A percentile compares a stretch with the other conserved stretches of the same genome.
Evolutionary conservation across 2,329 filamentous ascomycete genomes (phyloP).

Genomic region (Fusarium clavum): DNA sequence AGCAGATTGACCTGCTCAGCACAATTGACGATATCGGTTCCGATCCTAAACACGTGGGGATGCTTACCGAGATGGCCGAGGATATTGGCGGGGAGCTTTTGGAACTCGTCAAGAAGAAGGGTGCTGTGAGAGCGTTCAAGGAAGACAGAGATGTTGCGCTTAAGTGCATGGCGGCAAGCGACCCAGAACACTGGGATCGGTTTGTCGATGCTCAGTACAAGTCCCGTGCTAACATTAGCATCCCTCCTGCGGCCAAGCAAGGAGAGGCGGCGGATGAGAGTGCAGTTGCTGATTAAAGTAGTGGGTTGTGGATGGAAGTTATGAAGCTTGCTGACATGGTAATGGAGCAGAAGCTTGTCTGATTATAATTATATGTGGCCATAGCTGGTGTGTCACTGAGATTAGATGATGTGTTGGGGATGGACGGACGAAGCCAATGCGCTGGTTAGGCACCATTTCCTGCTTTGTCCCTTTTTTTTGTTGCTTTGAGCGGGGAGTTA

Average conservation of each 20-base stretch:
- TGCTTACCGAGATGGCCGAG: conserved; percentile 72
- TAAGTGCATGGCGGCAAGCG: conserved; percentile 65
- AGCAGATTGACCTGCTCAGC: conserved; percentile 63
- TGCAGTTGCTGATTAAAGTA: conserved; percentile 55
- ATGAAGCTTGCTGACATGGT: background rate
- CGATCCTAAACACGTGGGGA: conserved; percentile 62
- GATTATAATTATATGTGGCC: conserved; percentile 2
- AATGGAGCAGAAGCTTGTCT: background rate
- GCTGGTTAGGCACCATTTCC: conserved; percentile 38
- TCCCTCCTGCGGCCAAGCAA: conserved; percentile 45
- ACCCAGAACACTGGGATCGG: conserved; percentile 73
- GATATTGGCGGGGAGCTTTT: conserved; percentile 71
- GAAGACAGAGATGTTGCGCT: conserved; percentile 66
- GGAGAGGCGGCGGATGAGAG: conserved; percentile 53
- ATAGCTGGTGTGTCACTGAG: conserved; percentile 19
- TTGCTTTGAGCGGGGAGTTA: conserved; percentile 37
- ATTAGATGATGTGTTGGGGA: conserved; percentile 9
- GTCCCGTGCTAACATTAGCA: conserved; percentile 64
- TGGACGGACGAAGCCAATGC: conserved; percentile 39
- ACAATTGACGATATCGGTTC: conserved; percentile 62
- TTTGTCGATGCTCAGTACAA: conserved; percentile 73
- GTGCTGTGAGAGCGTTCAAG: conserved; percentile 71
- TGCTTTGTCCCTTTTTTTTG: conserved; percentile 17
- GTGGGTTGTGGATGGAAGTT: background rate
- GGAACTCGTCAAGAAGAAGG: conserved; percentile 65